Conservation (phyloP, 257 asterid species). For the Verbascum thapsus region DNA sequence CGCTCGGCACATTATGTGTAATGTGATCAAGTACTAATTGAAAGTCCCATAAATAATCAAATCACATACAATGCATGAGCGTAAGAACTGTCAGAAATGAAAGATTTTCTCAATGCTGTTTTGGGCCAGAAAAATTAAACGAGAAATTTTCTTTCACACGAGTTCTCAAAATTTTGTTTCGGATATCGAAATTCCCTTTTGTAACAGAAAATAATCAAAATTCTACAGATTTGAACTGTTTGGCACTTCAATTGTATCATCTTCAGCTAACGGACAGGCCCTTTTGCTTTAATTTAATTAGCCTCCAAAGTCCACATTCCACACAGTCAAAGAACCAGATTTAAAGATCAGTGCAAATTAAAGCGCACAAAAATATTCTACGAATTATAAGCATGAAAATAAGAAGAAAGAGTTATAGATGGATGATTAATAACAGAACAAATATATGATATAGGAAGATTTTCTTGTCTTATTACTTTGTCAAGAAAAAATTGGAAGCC, state of each 20-base stretch:
- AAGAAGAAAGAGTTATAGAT: background rate
- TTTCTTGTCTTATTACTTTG: background rate
- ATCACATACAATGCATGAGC: constrained; percentile 11
- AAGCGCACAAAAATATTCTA: constrained; percentile 11
- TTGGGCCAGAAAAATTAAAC: background rate
- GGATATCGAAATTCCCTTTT: background rate
- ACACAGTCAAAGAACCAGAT: background rate
- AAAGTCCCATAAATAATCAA: background rate
- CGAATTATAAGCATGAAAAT: background rate
- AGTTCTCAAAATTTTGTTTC: background rate
- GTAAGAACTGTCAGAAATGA: background rate
- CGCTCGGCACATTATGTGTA: no score
- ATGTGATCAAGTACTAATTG: no score
- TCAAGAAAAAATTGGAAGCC: constrained; percentile 8
- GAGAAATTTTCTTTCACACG: constrained; percentile 1
- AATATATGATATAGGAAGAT: background rate
- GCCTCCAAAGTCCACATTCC: constrained; percentile 8
- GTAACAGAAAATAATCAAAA: background rate
- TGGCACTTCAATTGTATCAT: constrained; percentile 1
- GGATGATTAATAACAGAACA: background rate
- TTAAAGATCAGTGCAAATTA: constrained; percentile 2
- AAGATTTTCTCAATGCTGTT: background rate
- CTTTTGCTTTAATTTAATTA: constrained; percentile 16
- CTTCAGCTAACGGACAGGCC: constrained; percentile 18
- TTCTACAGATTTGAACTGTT: background rate